Conservation (phyloP, 345 rosid genomes). For the Salix dunnii region DNA sequence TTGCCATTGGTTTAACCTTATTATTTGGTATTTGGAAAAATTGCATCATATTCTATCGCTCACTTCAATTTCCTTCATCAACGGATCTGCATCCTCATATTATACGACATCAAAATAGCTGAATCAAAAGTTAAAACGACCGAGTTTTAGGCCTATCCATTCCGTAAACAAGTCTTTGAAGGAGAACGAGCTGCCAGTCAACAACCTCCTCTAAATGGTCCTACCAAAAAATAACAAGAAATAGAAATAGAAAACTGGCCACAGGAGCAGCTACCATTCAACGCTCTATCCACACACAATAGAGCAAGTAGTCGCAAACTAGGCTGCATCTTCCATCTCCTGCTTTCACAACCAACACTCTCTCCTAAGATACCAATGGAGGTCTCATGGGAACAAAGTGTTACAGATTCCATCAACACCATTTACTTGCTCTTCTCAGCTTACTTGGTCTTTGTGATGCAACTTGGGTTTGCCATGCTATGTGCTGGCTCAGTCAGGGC, state of each 20-base stretch:
- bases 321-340: slow-evolving; percentile 3
- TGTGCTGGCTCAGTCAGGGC: slow-evolving; percentile 71
- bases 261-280: slow-evolving; percentile 22
- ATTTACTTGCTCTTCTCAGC: slow-evolving; percentile 62
- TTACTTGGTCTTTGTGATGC: slow-evolving; percentile 59
- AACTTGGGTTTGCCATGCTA: slow-evolving; percentile 74
- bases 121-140: not conserved
- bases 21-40: not conserved
- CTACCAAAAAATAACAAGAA: not conserved
- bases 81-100: not conserved
- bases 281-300: not conserved
- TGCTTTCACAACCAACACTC: slow-evolving; percentile 6
- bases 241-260: not conserved
- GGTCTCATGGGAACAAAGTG: slow-evolving; percentile 58
- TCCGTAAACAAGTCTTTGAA: slow-evolving; percentile 5
- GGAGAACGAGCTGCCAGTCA: slow-evolving; percentile 19
- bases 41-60: not conserved
- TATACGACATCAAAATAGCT: not conserved
- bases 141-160: slow-evolving; percentile 1
- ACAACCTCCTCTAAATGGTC: not conserved
- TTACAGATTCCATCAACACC: slow-evolving; percentile 49
- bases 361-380: slow-evolving; percentile 24
- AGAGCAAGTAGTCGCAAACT: too few relatives aligned
- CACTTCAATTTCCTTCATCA: not conserved
- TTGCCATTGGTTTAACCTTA: not conserved